Evolutionary conservation across 805 yeast species (phyloP).

Genomic region (Kurtzmaniella fragi): DNA sequence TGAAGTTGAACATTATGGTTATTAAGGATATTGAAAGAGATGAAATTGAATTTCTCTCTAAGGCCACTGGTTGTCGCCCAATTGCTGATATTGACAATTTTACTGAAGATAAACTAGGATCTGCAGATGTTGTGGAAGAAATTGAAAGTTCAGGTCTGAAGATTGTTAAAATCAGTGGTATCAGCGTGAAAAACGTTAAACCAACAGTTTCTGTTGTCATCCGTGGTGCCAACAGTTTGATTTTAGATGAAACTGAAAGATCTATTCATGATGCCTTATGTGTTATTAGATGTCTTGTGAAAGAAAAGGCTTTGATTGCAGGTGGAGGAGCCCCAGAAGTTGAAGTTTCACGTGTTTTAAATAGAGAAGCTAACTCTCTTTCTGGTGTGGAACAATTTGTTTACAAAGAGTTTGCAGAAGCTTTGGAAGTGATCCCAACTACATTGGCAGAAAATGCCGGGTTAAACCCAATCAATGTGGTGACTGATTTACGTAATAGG

Average conservation of each 20-base stretch:
- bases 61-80: slow-evolving; percentile 89
- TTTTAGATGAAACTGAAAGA: slow-evolving; percentile 94
- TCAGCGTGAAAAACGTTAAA: slow-evolving; percentile 45
- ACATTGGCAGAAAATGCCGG: slow-evolving; percentile 96
- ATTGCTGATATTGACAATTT: slow-evolving; percentile 93
- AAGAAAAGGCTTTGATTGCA: slow-evolving; percentile 85
- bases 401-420: slow-evolving; percentile 87
- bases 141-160: slow-evolving; percentile 84
- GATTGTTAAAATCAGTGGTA: slow-evolving; percentile 83
- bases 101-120: slow-evolving; percentile 87
- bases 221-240: slow-evolving; percentile 89
- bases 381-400: slow-evolving; percentile 88
- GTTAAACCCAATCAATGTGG: slow-evolving; percentile 82
- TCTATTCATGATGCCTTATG: slow-evolving; percentile 96
- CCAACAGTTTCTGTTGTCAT: slow-evolving; percentile 86
- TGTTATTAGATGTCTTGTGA: slow-evolving; percentile 83
- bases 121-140: slow-evolving; percentile 91
- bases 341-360: slow-evolving; percentile 73
- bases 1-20: slow-evolving; percentile 90
- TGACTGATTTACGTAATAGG: slow-evolving; percentile 84
- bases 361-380: slow-evolving; percentile 64
- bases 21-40: slow-evolving; percentile 95
- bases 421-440: slow-evolving; percentile 88
- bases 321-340: slow-evolving; percentile 99
- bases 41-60: slow-evolving; percentile 84